Evolutionary conservation across 1,284 basidiomycete species (phyloP), one percentile per base, ranked within the genome.

Genomic region (Vanrija sp.): DNA sequence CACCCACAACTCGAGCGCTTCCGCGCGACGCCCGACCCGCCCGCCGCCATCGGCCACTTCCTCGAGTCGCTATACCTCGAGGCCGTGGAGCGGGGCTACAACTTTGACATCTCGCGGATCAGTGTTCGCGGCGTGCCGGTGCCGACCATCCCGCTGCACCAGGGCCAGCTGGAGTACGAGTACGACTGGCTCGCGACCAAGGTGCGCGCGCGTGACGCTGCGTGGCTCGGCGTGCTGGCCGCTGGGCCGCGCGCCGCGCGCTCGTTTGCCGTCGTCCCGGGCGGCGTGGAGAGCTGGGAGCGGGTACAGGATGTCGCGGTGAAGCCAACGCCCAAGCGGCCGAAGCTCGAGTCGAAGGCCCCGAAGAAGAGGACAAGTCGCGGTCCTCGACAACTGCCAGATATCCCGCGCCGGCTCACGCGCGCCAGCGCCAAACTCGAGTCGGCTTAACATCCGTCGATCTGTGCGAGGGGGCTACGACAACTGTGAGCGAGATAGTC

Each of bases 1-100:
- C 51, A 52, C 22, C 45, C 51, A n/a, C 51, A 52, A 18, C 41
- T 52, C 2, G n/a, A 37, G 20, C 44, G 51, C 9, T 52, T 52
- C 41, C 37, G 41, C 10, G 39, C 25, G 10, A 16, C 27, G 20
- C n/a, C 23, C 22, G 39, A 52, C 31, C 51, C 51, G 22, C 39
- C 37, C 10, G 51, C 41, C 14, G 51, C 51, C 0, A 52, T 52
- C 39, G 51, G 45, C 8, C 41, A 38, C 31, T 52, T 42, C 45
- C 51, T 52, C n/a, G 38, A 41, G 18, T 27, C 38, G 2, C 45
- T 52, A 5, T 36, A 41, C 31, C 27, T 31, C 38, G 51, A 52
- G 18, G 51, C 51, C 6, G 19, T 9, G 8, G 39, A 45, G 8
- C 38, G 51, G 5, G 51, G 51, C 7, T 52, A 52, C 31, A 22